Conservation (phyloP, 2,329 filamentous ascomycete species). For the Colletotrichum tamarilloi region DNA sequence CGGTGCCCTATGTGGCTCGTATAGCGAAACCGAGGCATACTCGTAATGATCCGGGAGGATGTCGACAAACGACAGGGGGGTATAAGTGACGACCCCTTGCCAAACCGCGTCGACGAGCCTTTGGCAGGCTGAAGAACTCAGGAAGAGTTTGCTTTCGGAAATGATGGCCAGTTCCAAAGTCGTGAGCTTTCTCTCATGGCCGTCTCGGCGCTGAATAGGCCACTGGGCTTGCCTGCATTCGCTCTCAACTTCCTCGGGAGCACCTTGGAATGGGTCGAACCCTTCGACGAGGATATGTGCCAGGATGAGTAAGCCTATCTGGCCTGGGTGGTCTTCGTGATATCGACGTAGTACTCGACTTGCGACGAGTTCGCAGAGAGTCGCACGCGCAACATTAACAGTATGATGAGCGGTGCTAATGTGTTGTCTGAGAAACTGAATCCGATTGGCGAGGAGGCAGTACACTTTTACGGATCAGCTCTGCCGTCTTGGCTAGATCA, state of each 20-base stretch:
- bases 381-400: slow-evolving; percentile 75
- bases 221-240: slow-evolving; percentile 44
- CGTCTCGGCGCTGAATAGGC: slow-evolving; percentile 51
- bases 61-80: slow-evolving; percentile 76
- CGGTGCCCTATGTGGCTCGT: slow-evolving; percentile 73
- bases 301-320: slow-evolving; percentile 71
- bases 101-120: slow-evolving; percentile 79
- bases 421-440: slow-evolving; percentile 76
- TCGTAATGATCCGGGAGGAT: slow-evolving; percentile 81
- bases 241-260: slow-evolving; percentile 66
- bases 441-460: slow-evolving; percentile 76
- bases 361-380: slow-evolving; percentile 76
- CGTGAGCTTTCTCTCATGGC: slow-evolving; percentile 67
- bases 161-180: slow-evolving; percentile 79
- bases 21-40: slow-evolving; percentile 75
- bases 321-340: slow-evolving; percentile 74
- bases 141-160: slow-evolving; percentile 75
- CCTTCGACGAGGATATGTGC: slow-evolving; percentile 77
- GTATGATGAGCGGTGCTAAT: slow-evolving; percentile 74
- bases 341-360: slow-evolving; percentile 74
- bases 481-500: neutral
- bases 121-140: slow-evolving; percentile 75
- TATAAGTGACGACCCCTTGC: slow-evolving; percentile 76
- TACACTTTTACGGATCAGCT: slow-evolving; percentile 61
- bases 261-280: slow-evolving; percentile 78